Base-by-base conservation (phyloP, 2,329 filamentous ascomycete genomes). In the Verticillium isaacii region DNA sequence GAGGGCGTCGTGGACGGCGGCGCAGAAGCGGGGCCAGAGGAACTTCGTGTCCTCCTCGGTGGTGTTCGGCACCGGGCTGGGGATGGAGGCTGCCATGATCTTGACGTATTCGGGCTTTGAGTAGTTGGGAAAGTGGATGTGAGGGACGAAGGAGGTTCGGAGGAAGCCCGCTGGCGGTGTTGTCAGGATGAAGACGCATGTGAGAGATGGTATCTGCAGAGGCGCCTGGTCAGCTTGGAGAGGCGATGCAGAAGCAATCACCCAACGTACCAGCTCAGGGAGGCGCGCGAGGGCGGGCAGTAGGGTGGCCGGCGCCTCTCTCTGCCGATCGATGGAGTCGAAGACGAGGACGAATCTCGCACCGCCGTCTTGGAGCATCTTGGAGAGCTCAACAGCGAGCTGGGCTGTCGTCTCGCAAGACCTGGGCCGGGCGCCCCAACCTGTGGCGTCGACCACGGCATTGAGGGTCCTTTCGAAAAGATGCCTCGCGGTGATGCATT, bases 121-220 rank as follows among this genome's bases (percentile, higher is more conserved):
- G 75, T 98, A 99, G 2, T 91, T 83, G 1, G 92, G 86, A 71
- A 98, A 98, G 70, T 90, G 86, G 32, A 98, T 80, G 73, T 95
- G 88, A 23, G 61, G 61, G 2, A 92, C 88, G 5, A 89, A 87
- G 5, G 90, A 79, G 8, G 85, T 82, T 66, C 91, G 89, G 9
- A 96, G 84, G 67, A 89, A 84, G 41, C 86, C 82, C 1, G 91
- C 84, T 1, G 88, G 82, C 0, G 92, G 89, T 8, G 87, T 84
- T 32, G 87, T 91, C 60, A 93, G 84, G 63, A 96, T 88, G 69
- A 96, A 87, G 64, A 97, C 77, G 37, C 89, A 86, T 7, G 87
- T 91, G 9, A 98, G 83, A 67, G 83, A 86, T 1, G 92, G 89
- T 55, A 97, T 91, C 92, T 96, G 63, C 56, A 57, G 12, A 7